Base-by-base conservation (phyloP, 140 eudicot species). In the Ambrosia hybrid region DNA sequence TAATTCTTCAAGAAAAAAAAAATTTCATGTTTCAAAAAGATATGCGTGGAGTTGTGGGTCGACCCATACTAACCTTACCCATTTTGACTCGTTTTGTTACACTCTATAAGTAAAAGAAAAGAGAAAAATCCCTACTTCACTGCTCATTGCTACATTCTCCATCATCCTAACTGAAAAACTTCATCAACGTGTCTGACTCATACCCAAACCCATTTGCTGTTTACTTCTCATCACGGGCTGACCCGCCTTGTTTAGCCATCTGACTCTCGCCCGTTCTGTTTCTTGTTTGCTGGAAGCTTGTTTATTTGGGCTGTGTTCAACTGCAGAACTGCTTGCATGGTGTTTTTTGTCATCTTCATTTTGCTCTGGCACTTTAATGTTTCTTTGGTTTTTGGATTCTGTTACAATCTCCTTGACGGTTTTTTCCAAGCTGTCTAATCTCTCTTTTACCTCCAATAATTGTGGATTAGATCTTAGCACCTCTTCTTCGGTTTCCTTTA, bases 371-470 rank as follows among this genome's bases (percentile, higher is more conserved):
- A 48, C 51, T 12, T 39, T 57, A 12, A 61, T 74, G 48, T 52
- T 66, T 65, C 71, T 30, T 76, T 73, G 83, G 62, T 78, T 76
- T 79, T 88, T 88, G n/a, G 88, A 76, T 72, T 73, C 85, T 17
- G 45, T 82, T 21, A 60, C 79, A 38, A 88, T 80, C 73, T 84
- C 92, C 62, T 82, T 84, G 38, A 91, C 72, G 0, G 87, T 71
- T 58, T 76, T 85, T 75, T 91, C 97, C 70, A 85, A 74, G 67
- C 81, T 85, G 2, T 81, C 85, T 48, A 91, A 81, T 57, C 97
- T 91, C 72, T 46, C 92, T 79, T 85, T 91, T 10, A 91, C 95
- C 79, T 85, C 85, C 60, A 72, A 49, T 70, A 91, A 73, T 65
- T 85, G 90, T 7, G 88, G 85, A 80, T 82, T 80, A 5, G 87